Conservation (phyloP, 2,329 filamentous ascomycete genomes). For the Talaromyces pinophilus region DNA sequence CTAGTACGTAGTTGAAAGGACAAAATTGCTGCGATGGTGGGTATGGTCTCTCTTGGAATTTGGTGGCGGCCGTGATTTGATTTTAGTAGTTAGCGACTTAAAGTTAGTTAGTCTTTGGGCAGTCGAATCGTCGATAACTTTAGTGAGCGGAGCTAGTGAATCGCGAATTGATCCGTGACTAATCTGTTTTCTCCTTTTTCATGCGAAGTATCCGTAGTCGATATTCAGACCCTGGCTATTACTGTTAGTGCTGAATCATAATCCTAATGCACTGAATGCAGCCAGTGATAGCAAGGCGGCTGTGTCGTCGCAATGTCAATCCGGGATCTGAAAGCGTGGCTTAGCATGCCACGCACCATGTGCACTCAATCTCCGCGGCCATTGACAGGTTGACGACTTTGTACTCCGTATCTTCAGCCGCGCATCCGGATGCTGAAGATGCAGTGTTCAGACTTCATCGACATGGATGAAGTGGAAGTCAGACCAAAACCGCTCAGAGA, state of each 20-base stretch:
- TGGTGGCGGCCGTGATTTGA: constrained; percentile 8
- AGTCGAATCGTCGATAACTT: background rate
- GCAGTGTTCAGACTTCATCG: background rate
- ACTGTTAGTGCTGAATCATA: constrained; percentile 1
- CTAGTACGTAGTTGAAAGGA: background rate
- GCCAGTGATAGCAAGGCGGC: constrained; percentile 1
- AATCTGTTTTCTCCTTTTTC: background rate
- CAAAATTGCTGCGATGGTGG: background rate
- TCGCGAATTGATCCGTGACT: constrained; percentile 3
- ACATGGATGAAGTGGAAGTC: background rate
- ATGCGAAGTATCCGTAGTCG: background rate
- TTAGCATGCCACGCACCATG: background rate
- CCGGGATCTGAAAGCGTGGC: background rate
- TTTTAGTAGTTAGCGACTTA: background rate
- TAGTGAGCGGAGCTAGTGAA: background rate
- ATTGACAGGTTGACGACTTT: background rate
- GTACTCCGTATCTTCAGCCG: background rate
- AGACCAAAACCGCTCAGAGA: background rate
- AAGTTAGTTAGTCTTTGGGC: background rate
- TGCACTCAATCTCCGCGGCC: background rate
- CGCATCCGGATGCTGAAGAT: background rate
- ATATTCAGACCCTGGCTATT: background rate
- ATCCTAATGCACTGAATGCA: background rate
- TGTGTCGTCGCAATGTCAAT: background rate
- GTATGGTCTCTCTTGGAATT: background rate